Evolutionary conservation across 2,329 filamentous ascomycete species (phyloP).

Genomic region (Talaromyces sp.): DNA sequence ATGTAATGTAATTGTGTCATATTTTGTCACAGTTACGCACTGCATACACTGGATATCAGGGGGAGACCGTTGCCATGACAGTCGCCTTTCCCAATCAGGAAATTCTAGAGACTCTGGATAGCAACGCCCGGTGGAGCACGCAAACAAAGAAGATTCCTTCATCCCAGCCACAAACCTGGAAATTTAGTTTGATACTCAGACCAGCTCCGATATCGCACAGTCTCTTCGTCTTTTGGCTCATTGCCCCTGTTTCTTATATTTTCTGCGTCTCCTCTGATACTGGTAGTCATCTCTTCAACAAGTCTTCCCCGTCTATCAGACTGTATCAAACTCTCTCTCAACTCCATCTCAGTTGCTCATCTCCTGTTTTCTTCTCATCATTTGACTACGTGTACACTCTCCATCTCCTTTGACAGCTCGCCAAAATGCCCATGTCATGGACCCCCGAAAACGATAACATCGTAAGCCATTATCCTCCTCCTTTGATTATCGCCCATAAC

Average conservation of each 20-base stretch:
- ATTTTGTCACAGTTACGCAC: too few relatives aligned
- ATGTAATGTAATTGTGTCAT: too few relatives aligned
- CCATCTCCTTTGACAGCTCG: not conserved
- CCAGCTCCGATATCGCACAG: not conserved
- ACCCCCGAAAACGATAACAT: not conserved
- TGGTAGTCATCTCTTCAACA: not conserved
- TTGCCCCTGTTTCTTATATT: not conserved
- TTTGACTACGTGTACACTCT: not conserved
- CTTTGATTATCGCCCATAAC: not conserved
- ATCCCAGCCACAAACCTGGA: not conserved
- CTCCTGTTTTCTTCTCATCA: not conserved
- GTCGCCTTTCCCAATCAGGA: not conserved
- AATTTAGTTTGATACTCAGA: not conserved
- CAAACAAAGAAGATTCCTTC: not conserved
- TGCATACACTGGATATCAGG: too few relatives aligned
- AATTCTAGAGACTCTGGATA: not conserved
- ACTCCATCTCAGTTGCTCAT: not conserved
- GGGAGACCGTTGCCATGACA: not conserved
- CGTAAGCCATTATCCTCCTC: not conserved
- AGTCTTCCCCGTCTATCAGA: not conserved
- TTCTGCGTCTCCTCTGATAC: not conserved
- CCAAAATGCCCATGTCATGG: conserved; percentile 8
- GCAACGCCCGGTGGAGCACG: not conserved
- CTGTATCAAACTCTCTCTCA: not conserved
- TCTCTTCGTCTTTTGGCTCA: not conserved